Conservation (phyloP, 208 protist species). For the Trichomonas tenax region DNA sequence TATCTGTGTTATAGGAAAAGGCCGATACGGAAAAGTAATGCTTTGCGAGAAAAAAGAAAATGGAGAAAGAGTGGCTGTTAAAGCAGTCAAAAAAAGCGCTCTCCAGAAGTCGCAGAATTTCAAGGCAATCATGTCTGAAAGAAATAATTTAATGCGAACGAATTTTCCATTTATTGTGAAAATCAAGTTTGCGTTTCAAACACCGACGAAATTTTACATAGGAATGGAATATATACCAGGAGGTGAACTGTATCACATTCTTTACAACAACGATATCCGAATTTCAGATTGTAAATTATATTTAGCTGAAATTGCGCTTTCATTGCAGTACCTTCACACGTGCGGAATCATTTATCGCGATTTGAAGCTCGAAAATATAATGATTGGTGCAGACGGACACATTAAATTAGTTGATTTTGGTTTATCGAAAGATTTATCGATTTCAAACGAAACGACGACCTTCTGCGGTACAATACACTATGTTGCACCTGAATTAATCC, state of each 20-base stretch:
- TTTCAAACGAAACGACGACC: constrained; percentile 36
- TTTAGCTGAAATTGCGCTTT: constrained; percentile 34
- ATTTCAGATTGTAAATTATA: not conserved
- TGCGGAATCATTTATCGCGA: constrained; percentile 35
- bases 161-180: not conserved
- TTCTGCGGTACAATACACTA: constrained; percentile 50
- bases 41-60: not conserved
- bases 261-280: not conserved
- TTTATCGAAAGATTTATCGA: constrained; percentile 27
- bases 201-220: not conserved
- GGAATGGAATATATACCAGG: not conserved
- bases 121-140: not conserved
- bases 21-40: not conserved
- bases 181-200: not conserved
- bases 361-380: constrained; percentile 34
- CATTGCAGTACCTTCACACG: constrained; percentile 37
- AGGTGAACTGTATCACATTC: not conserved
- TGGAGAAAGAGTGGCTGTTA: not conserved
- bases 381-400: not conserved
- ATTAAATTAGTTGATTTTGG: not conserved
- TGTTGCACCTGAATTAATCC: constrained; percentile 34
- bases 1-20: not conserved
- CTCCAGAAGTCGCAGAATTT: not conserved
- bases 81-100: not conserved
- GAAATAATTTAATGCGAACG: not conserved